Percentiles rank a stretch among this genome's conserved stretches.
phyloP scores from a whole-genome alignment of 306 rosid species.

The Prunus dulcis region DNA sequence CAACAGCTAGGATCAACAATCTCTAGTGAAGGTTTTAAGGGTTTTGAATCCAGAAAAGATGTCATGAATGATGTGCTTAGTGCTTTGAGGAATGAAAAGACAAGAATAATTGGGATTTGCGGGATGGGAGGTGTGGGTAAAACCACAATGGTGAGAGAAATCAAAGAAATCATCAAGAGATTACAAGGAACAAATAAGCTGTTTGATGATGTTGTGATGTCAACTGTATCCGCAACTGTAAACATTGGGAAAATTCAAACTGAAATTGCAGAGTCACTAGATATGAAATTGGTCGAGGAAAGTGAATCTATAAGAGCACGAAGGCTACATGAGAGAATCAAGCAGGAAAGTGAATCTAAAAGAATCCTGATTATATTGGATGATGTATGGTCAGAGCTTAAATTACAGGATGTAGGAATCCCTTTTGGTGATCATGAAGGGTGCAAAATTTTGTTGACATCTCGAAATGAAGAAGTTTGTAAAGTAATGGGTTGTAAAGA shows the following conservation, averaged over 20 bases:
- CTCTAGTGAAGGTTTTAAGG: no score
- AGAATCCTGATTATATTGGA: slow-evolving; percentile 21
- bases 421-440: slow-evolving; percentile 4
- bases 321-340: background rate
- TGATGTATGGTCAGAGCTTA: slow-evolving; percentile 31
- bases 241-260: background rate
- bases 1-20: no score
- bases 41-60: background rate
- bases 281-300: fast-evolving
- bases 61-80: background rate
- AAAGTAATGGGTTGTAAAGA: slow-evolving; percentile 1
- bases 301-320: background rate
- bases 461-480: slow-evolving; percentile 24
- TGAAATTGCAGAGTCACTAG: background rate
- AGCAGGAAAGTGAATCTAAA: no score
- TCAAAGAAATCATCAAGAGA: background rate
- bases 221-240: background rate
- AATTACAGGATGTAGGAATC: slow-evolving; percentile 25
- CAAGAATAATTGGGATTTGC: background rate
- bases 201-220: background rate
- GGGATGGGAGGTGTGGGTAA: background rate
- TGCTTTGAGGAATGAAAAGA: background rate
- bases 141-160: background rate
- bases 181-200: fast-evolving
- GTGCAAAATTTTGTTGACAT: slow-evolving; percentile 23